phyloP scores from a whole-genome alignment of 2,329 filamentous ascomycete species.

The Fusarium haematococcum region DNA sequence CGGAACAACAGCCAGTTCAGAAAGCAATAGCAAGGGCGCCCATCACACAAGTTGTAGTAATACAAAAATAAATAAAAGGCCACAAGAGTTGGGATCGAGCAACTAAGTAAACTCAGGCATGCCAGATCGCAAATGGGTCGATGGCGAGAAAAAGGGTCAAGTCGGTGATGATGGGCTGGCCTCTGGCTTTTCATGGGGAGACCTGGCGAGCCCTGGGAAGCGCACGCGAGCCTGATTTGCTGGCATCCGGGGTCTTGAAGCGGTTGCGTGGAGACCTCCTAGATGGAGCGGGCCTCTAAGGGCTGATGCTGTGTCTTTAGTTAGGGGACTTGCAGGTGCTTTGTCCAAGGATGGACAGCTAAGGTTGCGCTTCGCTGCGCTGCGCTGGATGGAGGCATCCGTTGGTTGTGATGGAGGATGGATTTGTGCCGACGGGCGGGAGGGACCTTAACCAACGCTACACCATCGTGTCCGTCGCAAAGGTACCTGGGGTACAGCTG shows the following conservation, averaged over 20 bases:
- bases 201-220: conserved; percentile 35
- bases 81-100: conserved; percentile 8
- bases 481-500: conserved; percentile 3
- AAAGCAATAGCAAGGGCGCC: conserved; percentile 22
- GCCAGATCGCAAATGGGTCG: conserved; percentile 43
- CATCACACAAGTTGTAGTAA: conserved; percentile 32
- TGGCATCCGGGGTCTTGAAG: conserved; percentile 34
- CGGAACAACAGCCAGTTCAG: conserved; percentile 37
- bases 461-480: not conserved
- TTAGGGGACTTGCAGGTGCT: not conserved
- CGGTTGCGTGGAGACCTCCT: conserved; percentile 33
- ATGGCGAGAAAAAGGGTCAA: conserved; percentile 43
- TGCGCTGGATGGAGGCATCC: not conserved
- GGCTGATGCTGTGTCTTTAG: conserved; percentile 11
- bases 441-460: conserved; percentile 1
- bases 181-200: conserved; percentile 38
- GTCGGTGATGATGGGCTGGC: conserved; percentile 45
- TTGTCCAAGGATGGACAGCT: not conserved
- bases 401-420: conserved; percentile 8
- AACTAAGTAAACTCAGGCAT: conserved; percentile 25
- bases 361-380: not conserved
- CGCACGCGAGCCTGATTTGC: conserved; percentile 39
- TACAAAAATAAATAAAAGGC: conserved; percentile 24
- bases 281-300: conserved; percentile 26
- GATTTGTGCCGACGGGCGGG: conserved; percentile 5